Evolutionary conservation across 805 yeast genomes (phyloP).

Genomic region (Lipomyces sp.): DNA sequence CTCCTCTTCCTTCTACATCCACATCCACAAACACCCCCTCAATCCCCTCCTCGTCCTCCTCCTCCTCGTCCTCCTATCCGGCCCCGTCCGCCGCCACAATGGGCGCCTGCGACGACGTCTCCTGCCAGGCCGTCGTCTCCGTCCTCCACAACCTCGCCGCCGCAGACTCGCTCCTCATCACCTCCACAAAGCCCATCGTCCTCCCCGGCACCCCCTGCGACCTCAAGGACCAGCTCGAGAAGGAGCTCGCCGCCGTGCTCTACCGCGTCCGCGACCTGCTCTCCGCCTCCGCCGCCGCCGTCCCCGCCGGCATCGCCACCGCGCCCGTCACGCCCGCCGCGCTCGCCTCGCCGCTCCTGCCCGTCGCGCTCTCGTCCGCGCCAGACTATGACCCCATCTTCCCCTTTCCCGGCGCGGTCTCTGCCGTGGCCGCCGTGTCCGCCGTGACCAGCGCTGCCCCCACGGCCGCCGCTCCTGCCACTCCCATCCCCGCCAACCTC

Average conservation of each 20-base stretch:
- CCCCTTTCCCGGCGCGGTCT: neutral
- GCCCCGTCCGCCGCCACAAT: slow-evolving; percentile 2
- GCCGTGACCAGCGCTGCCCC: slow-evolving; percentile 2
- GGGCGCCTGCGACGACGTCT: slow-evolving; percentile 29
- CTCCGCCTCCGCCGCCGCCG: slow-evolving; percentile 4
- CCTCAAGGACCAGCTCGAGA: slow-evolving; percentile 29
- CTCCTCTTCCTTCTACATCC: no score
- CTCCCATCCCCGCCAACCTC: neutral
- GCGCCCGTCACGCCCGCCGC: slow-evolving; percentile 2
- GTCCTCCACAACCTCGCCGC: slow-evolving; percentile 29
- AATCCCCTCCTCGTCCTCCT: neutral
- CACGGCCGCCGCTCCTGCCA: neutral
- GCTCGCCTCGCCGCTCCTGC: neutral
- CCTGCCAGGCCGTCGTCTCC: slow-evolving; percentile 29
- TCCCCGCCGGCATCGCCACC: neutral
- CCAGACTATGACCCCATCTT: neutral
- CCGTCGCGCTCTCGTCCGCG: neutral
- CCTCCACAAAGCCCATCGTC: slow-evolving; percentile 26
- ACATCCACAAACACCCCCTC: neutral
- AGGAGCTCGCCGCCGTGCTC: slow-evolving; percentile 26
- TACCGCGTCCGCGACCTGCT: slow-evolving; percentile 27
- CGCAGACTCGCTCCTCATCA: slow-evolving; percentile 23
- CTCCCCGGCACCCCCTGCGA: slow-evolving; percentile 29
- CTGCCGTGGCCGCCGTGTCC: slow-evolving; percentile 1
- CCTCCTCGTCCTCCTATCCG: neutral